Evolutionary conservation across 768 basidiomycete genomes (phyloP).

Genomic region (Suillus occidentalis): DNA sequence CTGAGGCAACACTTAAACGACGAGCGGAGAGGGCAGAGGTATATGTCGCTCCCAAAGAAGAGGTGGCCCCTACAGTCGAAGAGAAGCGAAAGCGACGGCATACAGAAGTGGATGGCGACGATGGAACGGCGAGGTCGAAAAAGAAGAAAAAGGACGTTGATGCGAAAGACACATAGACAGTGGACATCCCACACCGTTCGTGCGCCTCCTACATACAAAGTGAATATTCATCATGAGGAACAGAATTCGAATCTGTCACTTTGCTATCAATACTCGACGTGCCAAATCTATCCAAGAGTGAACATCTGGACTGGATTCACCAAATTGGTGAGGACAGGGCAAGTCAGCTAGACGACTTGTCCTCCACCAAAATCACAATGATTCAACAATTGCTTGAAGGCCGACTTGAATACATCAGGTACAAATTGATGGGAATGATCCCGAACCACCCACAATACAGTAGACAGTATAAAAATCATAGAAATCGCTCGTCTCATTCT

Average conservation of each 20-base stretch:
- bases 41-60: slow-evolving; percentile 86
- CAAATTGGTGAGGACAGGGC: no score
- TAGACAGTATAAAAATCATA: background rate
- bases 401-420: no score
- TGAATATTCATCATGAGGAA: no score
- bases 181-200: background rate
- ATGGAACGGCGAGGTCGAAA: slow-evolving; percentile 40
- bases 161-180: background rate
- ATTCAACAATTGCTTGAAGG: no score
- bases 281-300: no score
- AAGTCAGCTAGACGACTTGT: background rate
- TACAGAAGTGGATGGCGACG: slow-evolving; percentile 33
- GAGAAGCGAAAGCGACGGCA: slow-evolving; percentile 68
- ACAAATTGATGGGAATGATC: no score
- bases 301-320: no score
- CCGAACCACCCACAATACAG: background rate
- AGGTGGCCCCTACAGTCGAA: slow-evolving; percentile 68
- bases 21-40: slow-evolving; percentile 82
- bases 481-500: background rate
- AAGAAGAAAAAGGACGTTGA: slow-evolving; percentile 34
- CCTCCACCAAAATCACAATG: background rate
- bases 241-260: no score
- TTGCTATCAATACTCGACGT: no score
- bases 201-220: background rate
- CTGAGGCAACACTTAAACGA: slow-evolving; percentile 66